phyloP scores from a whole-genome alignment of 2,329 filamentous ascomycete species.

The Phyllosticta capitalensis region DNA sequence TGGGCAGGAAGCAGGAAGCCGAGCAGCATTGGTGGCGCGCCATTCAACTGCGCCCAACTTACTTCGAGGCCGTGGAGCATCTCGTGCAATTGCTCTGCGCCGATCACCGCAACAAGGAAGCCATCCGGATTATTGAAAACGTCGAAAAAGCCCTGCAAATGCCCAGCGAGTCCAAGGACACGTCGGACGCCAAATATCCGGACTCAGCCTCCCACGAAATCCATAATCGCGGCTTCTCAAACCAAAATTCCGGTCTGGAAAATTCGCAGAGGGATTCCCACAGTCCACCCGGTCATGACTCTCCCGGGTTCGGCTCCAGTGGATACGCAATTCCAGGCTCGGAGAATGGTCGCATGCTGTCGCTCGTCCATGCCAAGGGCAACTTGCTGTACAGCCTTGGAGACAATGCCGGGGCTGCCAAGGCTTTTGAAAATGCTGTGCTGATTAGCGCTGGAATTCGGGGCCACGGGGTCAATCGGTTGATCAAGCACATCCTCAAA shows the following conservation, averaged over 20 bases:
- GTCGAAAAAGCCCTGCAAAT: constrained; percentile 61
- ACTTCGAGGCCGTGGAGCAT: constrained; percentile 93
- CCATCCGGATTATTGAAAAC: constrained; percentile 76
- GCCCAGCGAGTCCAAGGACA: constrained; percentile 25
- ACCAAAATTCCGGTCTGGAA: constrained; percentile 38
- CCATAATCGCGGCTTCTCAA: not conserved
- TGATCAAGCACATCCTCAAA: constrained; percentile 68
- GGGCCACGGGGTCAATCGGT: constrained; percentile 57
- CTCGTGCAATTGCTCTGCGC: constrained; percentile 78
- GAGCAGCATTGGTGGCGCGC: constrained; percentile 77
- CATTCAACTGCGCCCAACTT: constrained; percentile 73
- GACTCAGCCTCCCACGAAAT: not conserved
- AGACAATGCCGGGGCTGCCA: constrained; percentile 68
- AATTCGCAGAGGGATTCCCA: constrained; percentile 28
- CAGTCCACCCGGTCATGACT: constrained; percentile 32
- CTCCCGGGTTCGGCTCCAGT: constrained; percentile 60
- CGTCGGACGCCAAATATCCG: constrained; percentile 9
- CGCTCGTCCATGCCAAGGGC: constrained; percentile 94
- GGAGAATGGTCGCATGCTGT: constrained; percentile 87
- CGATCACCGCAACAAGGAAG: constrained; percentile 71
- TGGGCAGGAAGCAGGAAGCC: constrained; percentile 74
- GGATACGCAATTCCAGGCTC: constrained; percentile 75
- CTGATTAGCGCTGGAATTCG: constrained; percentile 71
- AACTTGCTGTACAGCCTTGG: constrained; percentile 93
- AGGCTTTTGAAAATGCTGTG: constrained; percentile 90